phyloP scores from a whole-genome alignment of 2,329 filamentous ascomycete species.

The Hymenoscyphus albidus region DNA sequence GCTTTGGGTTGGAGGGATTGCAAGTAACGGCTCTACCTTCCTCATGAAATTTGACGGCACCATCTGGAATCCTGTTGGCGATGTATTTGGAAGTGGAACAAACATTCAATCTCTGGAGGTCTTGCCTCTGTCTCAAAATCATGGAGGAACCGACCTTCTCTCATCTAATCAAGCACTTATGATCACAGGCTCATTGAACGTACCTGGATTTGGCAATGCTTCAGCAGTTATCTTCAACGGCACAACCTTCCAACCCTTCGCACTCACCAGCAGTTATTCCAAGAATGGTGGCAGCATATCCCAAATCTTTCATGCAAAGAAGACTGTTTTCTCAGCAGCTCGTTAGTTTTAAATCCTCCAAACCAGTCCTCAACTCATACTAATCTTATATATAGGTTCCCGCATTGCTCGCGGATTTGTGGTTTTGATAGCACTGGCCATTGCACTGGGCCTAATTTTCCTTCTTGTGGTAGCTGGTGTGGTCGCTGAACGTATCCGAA shows the following conservation, averaged over 20 bases:
- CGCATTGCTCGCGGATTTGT: constrained; percentile 71
- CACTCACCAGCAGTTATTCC: constrained; percentile 65
- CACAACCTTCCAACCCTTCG: constrained; percentile 70
- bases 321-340: constrained; percentile 65
- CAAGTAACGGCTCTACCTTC: constrained; percentile 65
- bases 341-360: constrained; percentile 45
- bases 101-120: constrained; percentile 77
- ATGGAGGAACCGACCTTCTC: constrained; percentile 62
- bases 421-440: constrained; percentile 75
- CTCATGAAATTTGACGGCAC: constrained; percentile 78
- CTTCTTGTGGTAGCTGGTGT: constrained; percentile 73
- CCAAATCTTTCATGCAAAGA: constrained; percentile 77
- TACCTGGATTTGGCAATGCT: constrained; percentile 73
- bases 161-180: constrained; percentile 68
- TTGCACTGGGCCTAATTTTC: constrained; percentile 73
- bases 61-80: constrained; percentile 63
- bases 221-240: constrained; percentile 89
- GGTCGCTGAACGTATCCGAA: constrained; percentile 68
- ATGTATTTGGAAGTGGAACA: constrained; percentile 61
- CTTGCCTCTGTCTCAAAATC: constrained; percentile 65
- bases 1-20: constrained; percentile 78
- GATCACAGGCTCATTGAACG: constrained; percentile 75
- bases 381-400: constrained; percentile 39
- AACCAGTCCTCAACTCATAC: constrained; percentile 18
- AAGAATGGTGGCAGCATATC: constrained; percentile 70